Base-by-base conservation (phyloP, 2,329 filamentous ascomycete genomes). In the Aspergillus melleus region DNA sequence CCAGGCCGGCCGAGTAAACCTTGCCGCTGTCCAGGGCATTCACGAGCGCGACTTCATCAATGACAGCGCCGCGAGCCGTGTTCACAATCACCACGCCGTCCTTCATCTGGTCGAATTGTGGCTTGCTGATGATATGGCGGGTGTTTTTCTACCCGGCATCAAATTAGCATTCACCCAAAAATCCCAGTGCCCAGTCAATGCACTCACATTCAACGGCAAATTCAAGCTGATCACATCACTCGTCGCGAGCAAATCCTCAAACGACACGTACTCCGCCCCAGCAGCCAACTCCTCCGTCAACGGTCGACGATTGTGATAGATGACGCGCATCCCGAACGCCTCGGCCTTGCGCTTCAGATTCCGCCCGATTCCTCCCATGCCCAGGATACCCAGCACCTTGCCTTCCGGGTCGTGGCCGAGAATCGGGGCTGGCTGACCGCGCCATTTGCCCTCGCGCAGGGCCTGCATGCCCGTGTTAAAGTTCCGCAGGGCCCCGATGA, bases 361-460 rank as follows among this genome's bases (percentile, higher is more conserved):
- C 39, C 88, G 81, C 0, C 92, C 91, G 61, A 96, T 95, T 2
- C 91, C 90, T 20, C 91, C 91, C 90, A 95, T 94, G 6, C 91
- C 91, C 46, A 96, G 74, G 61, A 96, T 92, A 0, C 91, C 91
- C 5, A 96, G 81, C 1, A 88, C 79, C 75, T 94, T 95, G 39
- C 89, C 90, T 73, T 90, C 82, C 1, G 91, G 91, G 70, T 95
- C 91, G 70, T 90, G 89, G 12, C 91, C 91, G 0, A 87, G 81
- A 0, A 84, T 82, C 6, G 79, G 79, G 6, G 76, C 72, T 0
- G 79, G 76, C 4, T 75, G 72, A 4, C 89, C 90, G 55, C 86
- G 83, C 89, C 90, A 96, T 59, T 85, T 78, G 0, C 88, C 87
- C 22, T 82, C 79, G 39, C 91, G 86, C 10, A 94, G 80, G 12